Base-by-base conservation (phyloP, 2,329 filamentous ascomycete genomes). In the Fusarium penzigii region DNA sequence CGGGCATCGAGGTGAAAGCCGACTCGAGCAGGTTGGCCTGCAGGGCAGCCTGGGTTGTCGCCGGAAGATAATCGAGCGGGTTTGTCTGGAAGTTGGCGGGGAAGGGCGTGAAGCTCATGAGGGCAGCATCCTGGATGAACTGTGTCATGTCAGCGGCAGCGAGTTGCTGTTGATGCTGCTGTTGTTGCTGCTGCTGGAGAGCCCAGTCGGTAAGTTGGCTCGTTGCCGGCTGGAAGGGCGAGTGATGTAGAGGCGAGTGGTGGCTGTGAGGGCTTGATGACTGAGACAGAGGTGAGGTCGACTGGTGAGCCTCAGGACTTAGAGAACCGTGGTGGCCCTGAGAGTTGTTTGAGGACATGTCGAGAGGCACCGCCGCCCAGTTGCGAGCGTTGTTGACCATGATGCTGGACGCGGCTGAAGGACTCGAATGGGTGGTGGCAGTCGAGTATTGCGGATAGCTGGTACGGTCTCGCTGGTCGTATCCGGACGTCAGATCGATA, bases 21-120 rank as follows among this genome's bases (percentile, higher is more conserved):
- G 82, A 79, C 53, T 88, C 86, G 64, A 91, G 76, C 36, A 85
- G 70, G 58, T 86, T 78, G 14, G 83, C 75, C 57, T 85, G 84
- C 55, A 90, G 76, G 39, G 83, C 78, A 34, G 82, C 80, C 65
- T 89, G 87, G 8, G 83, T 83, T 8, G 85, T 77, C 67, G 78
- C 78, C 49, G 79, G 85, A 56, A 81, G 77, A 71, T 87, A 88
- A 57, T 83, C 83, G 52, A 86, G 77, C 34, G 81, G 72, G 50
- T 75, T 79, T 51, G 79, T 76, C 65, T 80, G 83, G 65, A 80
- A 83, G 59, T 70, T 74, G 40, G 77, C 61, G 17, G 75, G 69
- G 61, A 81, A 83, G 9, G 79, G 70, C 63, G 78, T 78, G 68
- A 82, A 84, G 59, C 70, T 78, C 62, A 84, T 77, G 56, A 86